phyloP scores from a whole-genome alignment of 768 basidiomycete species.

The Nidula microcarpa region DNA sequence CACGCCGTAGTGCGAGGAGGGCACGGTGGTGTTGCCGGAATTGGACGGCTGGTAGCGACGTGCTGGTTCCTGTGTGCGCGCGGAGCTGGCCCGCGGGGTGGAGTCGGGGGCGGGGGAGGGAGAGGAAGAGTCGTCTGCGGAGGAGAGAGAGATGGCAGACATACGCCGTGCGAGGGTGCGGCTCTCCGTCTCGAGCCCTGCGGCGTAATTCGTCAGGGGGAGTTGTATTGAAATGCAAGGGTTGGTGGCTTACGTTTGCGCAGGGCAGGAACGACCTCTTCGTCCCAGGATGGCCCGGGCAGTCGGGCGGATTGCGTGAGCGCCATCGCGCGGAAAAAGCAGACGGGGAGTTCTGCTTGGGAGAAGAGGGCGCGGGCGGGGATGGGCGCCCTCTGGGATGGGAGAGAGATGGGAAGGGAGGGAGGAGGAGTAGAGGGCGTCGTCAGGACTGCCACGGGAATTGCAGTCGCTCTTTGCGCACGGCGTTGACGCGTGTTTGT shows the following conservation, averaged over 20 bases:
- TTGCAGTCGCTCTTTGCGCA: too few species aligned
- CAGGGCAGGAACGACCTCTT: conserved; percentile 76
- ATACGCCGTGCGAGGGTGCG: conserved; percentile 73
- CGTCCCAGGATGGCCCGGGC: conserved; percentile 69
- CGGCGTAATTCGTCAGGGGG: conserved; percentile 6
- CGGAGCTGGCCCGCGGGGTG: background rate
- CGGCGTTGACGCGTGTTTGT: too few species aligned
- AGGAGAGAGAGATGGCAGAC: conserved; percentile 67
- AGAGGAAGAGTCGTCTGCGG: conserved; percentile 38
- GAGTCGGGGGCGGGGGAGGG: background rate
- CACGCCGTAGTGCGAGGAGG: too few species aligned
- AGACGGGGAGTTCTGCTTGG: too few species aligned
- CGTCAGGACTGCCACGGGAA: too few species aligned
- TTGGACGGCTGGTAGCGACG: background rate
- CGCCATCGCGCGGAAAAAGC: conserved; percentile 23
- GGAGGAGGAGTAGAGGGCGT: background rate
- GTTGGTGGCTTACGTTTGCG: conserved; percentile 60
- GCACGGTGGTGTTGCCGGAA: background rate
- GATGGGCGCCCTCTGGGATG: background rate
- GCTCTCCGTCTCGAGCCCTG: conserved; percentile 81
- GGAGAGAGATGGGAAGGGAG: conserved; percentile 1
- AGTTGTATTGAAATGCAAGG: conserved; percentile 3
- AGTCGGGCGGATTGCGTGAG: conserved; percentile 38
- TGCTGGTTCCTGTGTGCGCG: background rate
- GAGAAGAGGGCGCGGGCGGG: too few species aligned